Base-by-base conservation (phyloP, 2,329 filamentous ascomycete species). In the Neofusicoccum cordaticola region DNA sequence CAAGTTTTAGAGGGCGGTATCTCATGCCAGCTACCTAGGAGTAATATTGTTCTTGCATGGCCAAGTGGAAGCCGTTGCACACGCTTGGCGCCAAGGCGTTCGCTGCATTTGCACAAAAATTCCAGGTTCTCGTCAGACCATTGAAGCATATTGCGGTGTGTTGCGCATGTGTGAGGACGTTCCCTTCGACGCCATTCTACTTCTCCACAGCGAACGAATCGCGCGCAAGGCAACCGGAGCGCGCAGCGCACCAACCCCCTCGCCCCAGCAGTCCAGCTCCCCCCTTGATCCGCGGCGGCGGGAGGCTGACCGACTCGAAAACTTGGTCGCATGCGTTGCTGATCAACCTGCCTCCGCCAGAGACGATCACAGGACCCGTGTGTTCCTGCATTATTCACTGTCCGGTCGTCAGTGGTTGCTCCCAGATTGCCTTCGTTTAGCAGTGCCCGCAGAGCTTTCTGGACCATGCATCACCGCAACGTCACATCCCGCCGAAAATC, bases 1-100 rank as follows among this genome's bases (percentile, higher is more conserved):
- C 74, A 98, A 95, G 83, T 82, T 99, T 80, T 94, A 87, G 64
- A 35, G n/a, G 31, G n/a, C n/a, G 39, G 13, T 53, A 31, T n/a
- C n/a, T 42, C 22, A 34, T 27, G 35, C 45, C 17, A 31, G n/a
- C 8, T 45, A 4, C 27, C 27, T 7, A 7, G 27, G 27, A 31
- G 27, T 31, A 31, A 42, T 22, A 22, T 37, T 52, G 7, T 42
- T 15, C 41, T 45, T 44, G 17, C 37, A 52, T 44, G 22, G 12
- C 47, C 37, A n/a, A 42, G 4, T 15, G 56, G 42, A 31, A 19
- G 27, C 39, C 27, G 19, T 51, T 31, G 47, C 9, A 51, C 17
- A 11, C 15, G 41, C 53, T 44, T 47, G 56, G 56, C 41, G 56
- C 56, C n/a, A 48, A 47, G 56, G 56, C 27, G 56, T 60, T 60